A percentile compares a stretch with the other conserved stretches of the same genome.
Conservation (phyloP, 202 grass and related monocot genomes). For the Saccharum hybrid region DNA sequence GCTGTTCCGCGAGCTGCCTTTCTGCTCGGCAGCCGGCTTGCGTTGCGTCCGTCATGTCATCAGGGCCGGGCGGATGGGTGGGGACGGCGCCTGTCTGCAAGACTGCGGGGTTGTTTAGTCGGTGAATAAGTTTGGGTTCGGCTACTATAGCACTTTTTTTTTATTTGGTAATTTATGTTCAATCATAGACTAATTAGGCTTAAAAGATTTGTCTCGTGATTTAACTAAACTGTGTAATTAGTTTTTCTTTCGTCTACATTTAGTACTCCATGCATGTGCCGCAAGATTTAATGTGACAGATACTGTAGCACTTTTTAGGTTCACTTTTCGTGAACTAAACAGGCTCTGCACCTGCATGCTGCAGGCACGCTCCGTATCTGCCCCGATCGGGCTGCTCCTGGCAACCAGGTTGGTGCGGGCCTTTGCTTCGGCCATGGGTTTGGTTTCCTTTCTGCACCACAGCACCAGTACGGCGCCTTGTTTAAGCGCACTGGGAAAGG, state of each 20-base stretch:
- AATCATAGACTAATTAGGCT: no score
- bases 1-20: not conserved
- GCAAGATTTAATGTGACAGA: no score
- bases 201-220: no score
- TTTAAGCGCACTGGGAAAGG: not conserved
- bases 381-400: not conserved
- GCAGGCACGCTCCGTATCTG: not conserved
- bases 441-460: constrained; percentile 18
- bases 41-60: not conserved
- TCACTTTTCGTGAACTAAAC: no score
- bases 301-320: no score
- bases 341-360: not conserved
- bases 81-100: not conserved
- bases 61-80: not conserved
- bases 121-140: no score
- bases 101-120: no score
- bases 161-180: no score
- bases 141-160: no score
- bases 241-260: no score
- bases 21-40: not conserved
- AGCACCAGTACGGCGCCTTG: not conserved
- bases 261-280: no score
- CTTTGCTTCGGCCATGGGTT: constrained; percentile 48
- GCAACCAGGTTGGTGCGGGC: not conserved
- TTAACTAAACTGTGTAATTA: no score